Evolutionary conservation across 305 asterid species (phyloP), one percentile per base, ranked within the genome.

Genomic region (Solanum aculeatissimum): DNA sequence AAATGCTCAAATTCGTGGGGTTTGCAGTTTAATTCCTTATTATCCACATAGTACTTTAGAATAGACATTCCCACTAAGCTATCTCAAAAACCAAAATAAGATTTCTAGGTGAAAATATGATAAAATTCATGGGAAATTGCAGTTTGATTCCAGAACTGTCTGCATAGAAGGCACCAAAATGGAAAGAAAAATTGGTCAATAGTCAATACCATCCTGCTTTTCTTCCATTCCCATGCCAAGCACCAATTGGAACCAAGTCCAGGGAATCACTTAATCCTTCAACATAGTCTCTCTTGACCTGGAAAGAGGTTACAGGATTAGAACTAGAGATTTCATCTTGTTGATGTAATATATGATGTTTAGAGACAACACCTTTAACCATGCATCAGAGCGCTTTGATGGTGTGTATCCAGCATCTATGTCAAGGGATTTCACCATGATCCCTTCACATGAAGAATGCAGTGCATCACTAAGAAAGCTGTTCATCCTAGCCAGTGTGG

Each of bases 221-320:
- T 87, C 99, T 92, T 92, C 99, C 99, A 87, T 92, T 95, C 82
- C 99, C 99, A 80, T 92, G 87, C 99, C 99, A 95, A 78, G 97
- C 99, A 85, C 98, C 99, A 81, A 95, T 94, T 7, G 98, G 97
- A 81, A 95, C 99, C 91, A 95, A 92, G 91, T 95, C 99, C 91
- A 95, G 82, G 80, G 97, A 94, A 92, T 95, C 99, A 87, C 89
- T 69, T 78, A 95, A 87, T 79, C 98, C 99, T 77, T 94, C 97
- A 75, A 95, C 91, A 82, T 95, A 95, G 87, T 95, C 99, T 86
- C 92, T 93, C 89, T 95, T 94, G 83, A 95, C 97, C 99, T 95
- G 92, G 88, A 87, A 87, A 85, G 25, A n/a, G 4, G 70, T 79
- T 35, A 81, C 47, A 62, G 47, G 65, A 65, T 68, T n/a, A 65